Evolutionary conservation across 2,329 filamentous ascomycete genomes (phyloP), one percentile per base, ranked within the genome.

Genomic region (Neofusicoccum ribis): DNA sequence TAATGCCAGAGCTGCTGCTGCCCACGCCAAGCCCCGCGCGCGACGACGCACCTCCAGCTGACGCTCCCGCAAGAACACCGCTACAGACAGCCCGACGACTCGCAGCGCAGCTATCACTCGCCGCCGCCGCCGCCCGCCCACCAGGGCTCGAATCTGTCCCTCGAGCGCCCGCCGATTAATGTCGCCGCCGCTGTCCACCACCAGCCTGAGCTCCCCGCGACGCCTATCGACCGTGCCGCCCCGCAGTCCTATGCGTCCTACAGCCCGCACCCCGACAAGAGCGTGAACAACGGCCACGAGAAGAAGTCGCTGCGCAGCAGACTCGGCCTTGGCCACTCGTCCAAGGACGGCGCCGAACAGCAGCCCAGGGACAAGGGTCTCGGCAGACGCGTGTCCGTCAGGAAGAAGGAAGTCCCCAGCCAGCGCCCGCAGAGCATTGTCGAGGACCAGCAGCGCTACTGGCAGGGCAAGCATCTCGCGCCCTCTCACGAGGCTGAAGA

Each of bases 401-500:
- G 75, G 65, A 77, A 76, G 69, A 75, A 71, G 61, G 74, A 77
- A 49, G 68, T 68, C 31, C 34, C 41, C 15, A 43, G 12, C 12
- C 70, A 72, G 20, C 72, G 71, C 31, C 75, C 73, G 54, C 73
- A 70, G 54, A 70, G 70, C 54, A 70, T 72, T 62, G 67, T 65
- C 20, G 71, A 72, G 39, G 67, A 68, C 37, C 71, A 66, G 64
- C 73, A 66, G 64, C 73, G 73, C 68, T 73, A 71, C 68, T 68
- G 54, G 63, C 46, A 49, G 27, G 23, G 36, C 6, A 74, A 71
- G 60, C 72, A 76, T 68, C 70, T 78, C 64, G 71, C 75, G 65
- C 65, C 74, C 23, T 76, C 76, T 5, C 68, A 70, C 67, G 77
- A 78, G 70, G 74, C 76, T 65, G 76, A 78, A 65, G 52, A 64